These are phyloP conservation scores for Phaeotremella fagi DNA, from an alignment of 768 basidiomycete species.

Conservation along the genomic window DNA sequence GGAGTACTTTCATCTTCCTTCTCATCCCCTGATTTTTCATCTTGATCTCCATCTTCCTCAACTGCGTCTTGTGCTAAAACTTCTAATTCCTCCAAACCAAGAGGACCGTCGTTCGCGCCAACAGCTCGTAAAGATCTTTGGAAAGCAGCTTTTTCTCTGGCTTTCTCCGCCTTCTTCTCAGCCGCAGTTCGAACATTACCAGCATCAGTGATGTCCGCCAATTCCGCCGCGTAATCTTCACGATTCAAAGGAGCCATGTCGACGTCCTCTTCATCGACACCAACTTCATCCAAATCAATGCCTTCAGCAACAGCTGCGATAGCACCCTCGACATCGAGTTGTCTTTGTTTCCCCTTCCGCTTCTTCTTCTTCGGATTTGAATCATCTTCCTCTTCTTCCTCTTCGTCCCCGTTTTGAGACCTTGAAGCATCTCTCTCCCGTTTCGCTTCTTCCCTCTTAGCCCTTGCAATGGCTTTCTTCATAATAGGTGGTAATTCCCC, in stretches of 20 bases:
- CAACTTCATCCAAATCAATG: constrained; percentile 3
- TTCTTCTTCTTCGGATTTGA: constrained; percentile 49
- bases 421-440: not conserved
- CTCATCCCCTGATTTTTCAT: not conserved
- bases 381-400: constrained; percentile 3
- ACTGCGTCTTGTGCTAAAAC: constrained; percentile 8
- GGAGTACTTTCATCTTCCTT: not conserved
- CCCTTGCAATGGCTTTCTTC: constrained; percentile 13
- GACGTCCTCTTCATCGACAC: constrained; percentile 20
- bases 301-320: constrained; percentile 1
- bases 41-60: constrained; percentile 7
- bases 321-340: constrained; percentile 2
- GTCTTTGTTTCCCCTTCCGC: constrained; percentile 10
- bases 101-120: not conserved
- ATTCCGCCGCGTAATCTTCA: constrained; percentile 17
- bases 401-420: constrained; percentile 5
- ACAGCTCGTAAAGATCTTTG: not conserved
- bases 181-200: no score
- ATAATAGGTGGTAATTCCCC: constrained; percentile 36
- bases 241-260: constrained; percentile 11
- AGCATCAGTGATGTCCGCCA: constrained; percentile 16
- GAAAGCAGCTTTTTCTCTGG: not conserved
- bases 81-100: constrained; percentile 10
- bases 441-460: constrained; percentile 17
- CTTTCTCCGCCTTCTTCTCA: constrained; percentile 14